phyloP scores from a whole-genome alignment of 2,329 filamentous ascomycete genomes.

The Colletotrichum tamarilloi region DNA sequence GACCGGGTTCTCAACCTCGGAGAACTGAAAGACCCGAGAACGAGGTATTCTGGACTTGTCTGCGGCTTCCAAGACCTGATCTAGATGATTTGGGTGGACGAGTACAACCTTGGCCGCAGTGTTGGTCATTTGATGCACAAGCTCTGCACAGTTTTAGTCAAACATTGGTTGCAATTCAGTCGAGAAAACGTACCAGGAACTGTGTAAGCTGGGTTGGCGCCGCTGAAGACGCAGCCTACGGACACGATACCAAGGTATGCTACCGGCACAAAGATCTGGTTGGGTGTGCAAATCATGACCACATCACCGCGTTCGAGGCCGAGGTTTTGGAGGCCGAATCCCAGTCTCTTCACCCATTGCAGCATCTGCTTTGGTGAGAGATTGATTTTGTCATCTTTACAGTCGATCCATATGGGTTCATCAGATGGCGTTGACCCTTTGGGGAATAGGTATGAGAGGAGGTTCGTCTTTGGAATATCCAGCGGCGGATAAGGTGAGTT shows the following conservation, averaged over 20 bases:
- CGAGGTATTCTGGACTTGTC: slow-evolving; percentile 51
- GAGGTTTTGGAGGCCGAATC: slow-evolving; percentile 57
- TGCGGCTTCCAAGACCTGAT: slow-evolving; percentile 56
- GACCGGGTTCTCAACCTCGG: slow-evolving; percentile 48
- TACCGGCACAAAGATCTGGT: slow-evolving; percentile 66
- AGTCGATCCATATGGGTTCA: slow-evolving; percentile 65
- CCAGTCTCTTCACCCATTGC: slow-evolving; percentile 63
- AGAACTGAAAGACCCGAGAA: slow-evolving; percentile 59
- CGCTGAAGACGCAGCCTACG: slow-evolving; percentile 63
- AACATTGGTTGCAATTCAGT: background rate
- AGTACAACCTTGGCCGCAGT: slow-evolving; percentile 61
- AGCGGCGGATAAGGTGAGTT: slow-evolving; percentile 54
- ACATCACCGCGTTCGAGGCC: slow-evolving; percentile 61
- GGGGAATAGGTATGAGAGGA: slow-evolving; percentile 51
- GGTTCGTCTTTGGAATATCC: slow-evolving; percentile 57
- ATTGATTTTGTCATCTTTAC: slow-evolving; percentile 53
- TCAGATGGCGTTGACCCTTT: slow-evolving; percentile 46
- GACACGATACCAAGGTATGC: slow-evolving; percentile 66
- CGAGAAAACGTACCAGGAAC: slow-evolving; percentile 50
- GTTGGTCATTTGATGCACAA: slow-evolving; percentile 62
- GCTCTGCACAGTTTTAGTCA: slow-evolving; percentile 50
- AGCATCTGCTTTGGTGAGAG: slow-evolving; percentile 60
- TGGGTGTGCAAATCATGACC: slow-evolving; percentile 64
- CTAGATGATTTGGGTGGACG: slow-evolving; percentile 58
- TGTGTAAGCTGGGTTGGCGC: slow-evolving; percentile 64